These are phyloP conservation scores for Clitocybe nebularis DNA, from an alignment of 1,284 basidiomycete species.

Conservation along the genomic window DNA sequence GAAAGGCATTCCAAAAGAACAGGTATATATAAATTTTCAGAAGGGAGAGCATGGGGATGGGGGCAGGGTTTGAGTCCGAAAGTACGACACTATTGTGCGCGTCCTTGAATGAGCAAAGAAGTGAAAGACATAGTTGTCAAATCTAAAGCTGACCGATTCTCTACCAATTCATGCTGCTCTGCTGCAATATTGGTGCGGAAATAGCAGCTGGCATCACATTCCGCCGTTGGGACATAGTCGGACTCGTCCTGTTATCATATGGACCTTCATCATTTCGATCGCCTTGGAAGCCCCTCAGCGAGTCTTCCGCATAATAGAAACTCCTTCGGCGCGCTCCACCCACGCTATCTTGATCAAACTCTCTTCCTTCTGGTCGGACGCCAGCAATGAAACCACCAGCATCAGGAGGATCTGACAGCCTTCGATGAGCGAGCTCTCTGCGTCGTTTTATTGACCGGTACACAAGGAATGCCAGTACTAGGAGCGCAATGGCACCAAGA, in stretches of 20 bases:
- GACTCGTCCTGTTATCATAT: conserved; percentile 22
- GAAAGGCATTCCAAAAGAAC: conserved; percentile 5
- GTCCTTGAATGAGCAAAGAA: background rate
- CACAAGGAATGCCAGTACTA: conserved; percentile 62
- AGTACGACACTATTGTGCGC: conserved; percentile 1
- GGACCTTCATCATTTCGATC: conserved; percentile 26
- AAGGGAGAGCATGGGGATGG: background rate
- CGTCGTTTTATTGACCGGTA: conserved; percentile 58
- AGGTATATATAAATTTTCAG: conserved; percentile 8
- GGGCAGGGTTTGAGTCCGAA: background rate
- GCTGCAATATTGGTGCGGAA: conserved; percentile 61
- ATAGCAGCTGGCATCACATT: conserved; percentile 51
- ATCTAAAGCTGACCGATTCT: background rate
- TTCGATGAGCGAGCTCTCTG: conserved; percentile 56
- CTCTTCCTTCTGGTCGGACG: conserved; percentile 51
- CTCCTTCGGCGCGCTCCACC: conserved; percentile 68
- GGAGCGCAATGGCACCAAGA: conserved; percentile 65
- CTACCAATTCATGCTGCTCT: conserved; percentile 75
- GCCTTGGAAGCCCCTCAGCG: conserved; percentile 53
- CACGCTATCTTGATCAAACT: conserved; percentile 71
- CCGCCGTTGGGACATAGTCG: conserved; percentile 46
- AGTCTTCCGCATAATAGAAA: conserved; percentile 83
- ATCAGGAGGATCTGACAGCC: conserved; percentile 50
- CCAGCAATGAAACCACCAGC: conserved; percentile 31
- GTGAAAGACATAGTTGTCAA: background rate